phyloP scores from a whole-genome alignment of 495 filamentous ascomycete genomes.

The Xylaria nigripes region DNA sequence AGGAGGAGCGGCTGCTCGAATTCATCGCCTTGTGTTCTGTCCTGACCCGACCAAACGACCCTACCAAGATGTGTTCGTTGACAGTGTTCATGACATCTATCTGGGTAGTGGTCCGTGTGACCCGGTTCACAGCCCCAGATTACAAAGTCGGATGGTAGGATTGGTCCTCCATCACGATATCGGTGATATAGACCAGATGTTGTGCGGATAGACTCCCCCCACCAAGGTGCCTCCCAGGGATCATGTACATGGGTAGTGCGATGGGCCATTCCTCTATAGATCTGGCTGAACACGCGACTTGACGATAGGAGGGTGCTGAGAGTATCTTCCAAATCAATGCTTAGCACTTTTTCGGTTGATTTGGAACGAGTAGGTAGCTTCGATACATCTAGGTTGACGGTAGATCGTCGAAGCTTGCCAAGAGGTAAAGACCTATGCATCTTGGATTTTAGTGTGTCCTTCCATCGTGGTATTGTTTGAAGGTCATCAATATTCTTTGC shows the following conservation, averaged over 20 bases:
- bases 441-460: neutral
- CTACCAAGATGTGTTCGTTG: neutral
- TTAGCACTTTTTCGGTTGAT: neutral
- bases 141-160: neutral
- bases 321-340: neutral
- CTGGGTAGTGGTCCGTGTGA: too few species aligned
- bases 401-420: neutral
- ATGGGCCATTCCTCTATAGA: neutral
- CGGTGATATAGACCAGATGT: neutral
- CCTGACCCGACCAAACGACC: neutral
- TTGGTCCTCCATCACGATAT: neutral
- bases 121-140: neutral
- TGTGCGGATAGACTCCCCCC: neutral
- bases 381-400: neutral
- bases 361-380: neutral
- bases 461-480: neutral
- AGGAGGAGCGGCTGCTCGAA: neutral
- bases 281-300: neutral
- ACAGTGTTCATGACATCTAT: neutral
- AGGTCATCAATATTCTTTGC: neutral
- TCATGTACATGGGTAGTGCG: neutral
- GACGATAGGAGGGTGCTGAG: neutral
- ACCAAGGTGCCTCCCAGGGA: neutral
- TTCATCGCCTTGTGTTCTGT: neutral
- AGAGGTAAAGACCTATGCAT: neutral